Evolutionary conservation across 768 basidiomycete genomes (phyloP), one percentile per base, ranked within the genome.

Genomic region (Phylloporus sp.): DNA sequence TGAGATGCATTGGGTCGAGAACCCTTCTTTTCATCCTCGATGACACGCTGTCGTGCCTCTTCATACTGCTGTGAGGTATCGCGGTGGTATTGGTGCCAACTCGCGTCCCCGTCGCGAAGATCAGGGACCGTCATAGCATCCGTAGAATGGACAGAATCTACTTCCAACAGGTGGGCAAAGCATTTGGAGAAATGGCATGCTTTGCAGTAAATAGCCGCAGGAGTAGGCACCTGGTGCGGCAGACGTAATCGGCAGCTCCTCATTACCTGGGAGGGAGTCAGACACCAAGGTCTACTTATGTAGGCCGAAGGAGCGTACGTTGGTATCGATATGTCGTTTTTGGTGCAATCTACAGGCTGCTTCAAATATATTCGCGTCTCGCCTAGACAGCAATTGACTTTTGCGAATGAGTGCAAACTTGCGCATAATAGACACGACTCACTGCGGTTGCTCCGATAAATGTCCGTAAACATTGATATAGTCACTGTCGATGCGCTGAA

Each of bases 11-110:
- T 46, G 60, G 73, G 59, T 6, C 60, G 54, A 29, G 45, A 58
- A 12, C 80, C 81, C 16, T 32, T 58, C 54, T 60, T 61, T 68
- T 79, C 73, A 26, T 69, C 69, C 47, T 61, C 58, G 9, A 65
- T 46, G 34, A 67, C 52, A 1, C 47, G 26, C 23, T 54, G 45
- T 2, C 28, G 51, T 35, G 44, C 44, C 7, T 52, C 50, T 16
- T 45, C 34, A 52, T 64, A 68, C n/a, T 53, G 55, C 27, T 45
- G 48, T 23, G 47, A 60, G 45, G 45, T 36, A 20, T 49, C 35
- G 18, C 53, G 52, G 48, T 78, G 75, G 35, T 54, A 50, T 1
- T 51, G 49, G 46, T 77, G 76, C 76, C 73, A 78, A 32, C 59
- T 36, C 9, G 28, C 27, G 22, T 67, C 61, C 6, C 49, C 51